Evolutionary conservation across 2,329 filamentous ascomycete genomes (phyloP).

Genomic region (Fusarium annulatum): DNA sequence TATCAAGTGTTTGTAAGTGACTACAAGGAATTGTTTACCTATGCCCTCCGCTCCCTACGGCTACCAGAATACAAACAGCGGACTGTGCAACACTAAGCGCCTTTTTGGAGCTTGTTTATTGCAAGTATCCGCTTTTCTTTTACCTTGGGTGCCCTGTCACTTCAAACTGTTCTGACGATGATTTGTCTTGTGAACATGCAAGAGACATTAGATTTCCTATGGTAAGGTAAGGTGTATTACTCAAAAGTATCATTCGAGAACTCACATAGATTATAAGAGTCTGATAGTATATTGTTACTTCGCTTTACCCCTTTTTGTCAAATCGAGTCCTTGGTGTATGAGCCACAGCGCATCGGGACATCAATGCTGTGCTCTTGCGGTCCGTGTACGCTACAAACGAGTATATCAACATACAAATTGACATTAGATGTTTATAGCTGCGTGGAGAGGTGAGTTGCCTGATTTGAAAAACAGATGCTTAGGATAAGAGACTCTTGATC

Average conservation of each 20-base stretch:
- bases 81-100: not conserved
- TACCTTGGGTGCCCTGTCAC: not conserved
- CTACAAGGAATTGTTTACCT: not conserved
- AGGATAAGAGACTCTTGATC: not conserved
- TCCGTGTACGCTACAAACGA: not conserved
- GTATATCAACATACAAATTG: not conserved
- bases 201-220: not conserved
- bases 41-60: not conserved
- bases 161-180: not conserved
- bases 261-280: too few species aligned
- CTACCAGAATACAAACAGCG: not conserved
- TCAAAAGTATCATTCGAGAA: not conserved
- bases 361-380: not conserved
- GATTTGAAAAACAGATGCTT: not conserved
- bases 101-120: not conserved
- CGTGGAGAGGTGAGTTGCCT: not conserved
- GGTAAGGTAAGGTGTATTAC: not conserved
- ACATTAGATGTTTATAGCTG: not conserved
- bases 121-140: not conserved
- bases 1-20: not conserved
- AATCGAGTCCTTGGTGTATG: not conserved
- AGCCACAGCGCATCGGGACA: not conserved
- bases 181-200: not conserved
- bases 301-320: not conserved
- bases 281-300: too few species aligned